Conservation (phyloP, 257 asterid genomes). For the Rhazya stricta region DNA sequence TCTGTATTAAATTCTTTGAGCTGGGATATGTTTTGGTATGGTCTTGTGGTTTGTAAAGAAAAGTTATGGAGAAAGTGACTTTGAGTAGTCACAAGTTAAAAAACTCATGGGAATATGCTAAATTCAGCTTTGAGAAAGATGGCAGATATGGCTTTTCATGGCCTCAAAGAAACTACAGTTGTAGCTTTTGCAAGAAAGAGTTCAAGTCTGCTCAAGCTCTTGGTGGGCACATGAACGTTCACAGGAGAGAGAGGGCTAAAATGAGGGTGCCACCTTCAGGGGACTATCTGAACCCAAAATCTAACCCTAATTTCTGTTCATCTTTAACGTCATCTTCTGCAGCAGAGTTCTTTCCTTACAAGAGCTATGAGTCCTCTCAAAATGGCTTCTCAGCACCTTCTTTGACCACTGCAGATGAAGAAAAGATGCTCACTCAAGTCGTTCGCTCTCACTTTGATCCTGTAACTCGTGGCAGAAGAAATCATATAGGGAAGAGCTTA, state of each 20-base stretch:
- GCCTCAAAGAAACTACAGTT: conserved; percentile 56
- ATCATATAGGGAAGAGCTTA: conserved; percentile 23
- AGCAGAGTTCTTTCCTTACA: conserved; percentile 24
- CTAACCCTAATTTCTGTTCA: conserved; percentile 30
- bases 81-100: conserved; percentile 28
- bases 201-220: conserved; percentile 73
- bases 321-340: conserved; percentile 15
- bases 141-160: conserved; percentile 43
- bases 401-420: conserved; percentile 14
- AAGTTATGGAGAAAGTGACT: conserved; percentile 45
- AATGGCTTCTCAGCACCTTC: conserved; percentile 14
- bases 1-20: not conserved
- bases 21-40: not conserved
- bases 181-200: conserved; percentile 67
- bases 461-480: conserved; percentile 4
- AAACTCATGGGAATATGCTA: conserved; percentile 28
- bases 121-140: conserved; percentile 43
- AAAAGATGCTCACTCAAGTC: conserved; percentile 4
- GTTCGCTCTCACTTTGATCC: conserved; percentile 3
- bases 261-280: conserved; percentile 44
- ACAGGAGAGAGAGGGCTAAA: conserved; percentile 56
- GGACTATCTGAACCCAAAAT: conserved; percentile 31
- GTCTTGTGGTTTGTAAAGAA: not conserved
- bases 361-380: conserved; percentile 8
- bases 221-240: conserved; percentile 68